phyloP scores from a whole-genome alignment of 768 basidiomycete genomes.

The Mycena rosella region DNA sequence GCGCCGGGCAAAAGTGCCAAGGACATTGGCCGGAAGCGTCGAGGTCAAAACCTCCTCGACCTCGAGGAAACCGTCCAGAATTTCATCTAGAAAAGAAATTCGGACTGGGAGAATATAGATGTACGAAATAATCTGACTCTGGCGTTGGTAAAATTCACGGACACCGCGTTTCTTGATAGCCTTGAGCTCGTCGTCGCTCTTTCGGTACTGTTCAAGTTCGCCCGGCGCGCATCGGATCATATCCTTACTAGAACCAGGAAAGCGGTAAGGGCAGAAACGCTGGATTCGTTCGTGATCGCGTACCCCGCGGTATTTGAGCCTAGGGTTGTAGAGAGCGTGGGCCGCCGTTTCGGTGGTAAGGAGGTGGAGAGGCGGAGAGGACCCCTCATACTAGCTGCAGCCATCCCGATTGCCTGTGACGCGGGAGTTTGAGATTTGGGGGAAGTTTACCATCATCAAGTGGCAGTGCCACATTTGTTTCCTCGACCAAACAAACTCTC shows the following conservation, averaged over 20 bases:
- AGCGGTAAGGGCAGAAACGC: slow-evolving; percentile 12
- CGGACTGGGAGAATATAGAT: background rate
- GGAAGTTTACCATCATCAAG: too few relatives aligned
- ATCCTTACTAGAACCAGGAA: slow-evolving; percentile 27
- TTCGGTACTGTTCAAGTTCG: slow-evolving; percentile 28
- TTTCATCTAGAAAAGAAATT: slow-evolving; percentile 22
- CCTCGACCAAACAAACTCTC: too few relatives aligned
- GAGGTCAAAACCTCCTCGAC: slow-evolving; percentile 34
- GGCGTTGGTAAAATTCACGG: slow-evolving; percentile 31
- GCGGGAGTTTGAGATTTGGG: background rate
- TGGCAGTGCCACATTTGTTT: too few relatives aligned
- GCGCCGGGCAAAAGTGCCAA: slow-evolving; percentile 22
- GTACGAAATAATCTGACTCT: slow-evolving; percentile 19
- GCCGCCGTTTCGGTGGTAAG: slow-evolving; percentile 22
- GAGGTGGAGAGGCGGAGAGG: background rate
- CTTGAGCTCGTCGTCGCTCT: slow-evolving; percentile 32
- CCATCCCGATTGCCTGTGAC: slow-evolving; percentile 7
- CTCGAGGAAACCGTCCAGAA: slow-evolving; percentile 33
- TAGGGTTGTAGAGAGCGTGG: slow-evolving; percentile 1
- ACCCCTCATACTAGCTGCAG: background rate
- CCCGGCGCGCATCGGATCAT: slow-evolving; percentile 32
- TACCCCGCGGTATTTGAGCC: background rate
- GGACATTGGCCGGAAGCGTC: slow-evolving; percentile 26
- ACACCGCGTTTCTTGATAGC: slow-evolving; percentile 27
- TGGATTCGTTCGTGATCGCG: background rate